Evolutionary conservation across 129 eudicot genomes (phyloP), one percentile per base, ranked within the genome.

Genomic region (Deinandra increscens): DNA sequence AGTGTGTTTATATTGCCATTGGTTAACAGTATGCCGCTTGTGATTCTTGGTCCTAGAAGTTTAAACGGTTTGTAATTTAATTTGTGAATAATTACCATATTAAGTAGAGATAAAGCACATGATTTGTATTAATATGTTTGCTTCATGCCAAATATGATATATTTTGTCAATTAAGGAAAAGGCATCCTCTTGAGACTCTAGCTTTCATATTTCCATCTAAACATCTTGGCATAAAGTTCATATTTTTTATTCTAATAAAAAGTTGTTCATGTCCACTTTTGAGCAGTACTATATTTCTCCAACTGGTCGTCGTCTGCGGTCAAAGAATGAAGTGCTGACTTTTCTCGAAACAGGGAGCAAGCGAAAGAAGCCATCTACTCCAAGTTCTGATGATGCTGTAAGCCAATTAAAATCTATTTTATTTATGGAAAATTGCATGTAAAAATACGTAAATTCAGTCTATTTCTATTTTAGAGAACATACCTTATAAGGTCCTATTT

Each of bases 311-410:
- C 81, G 74, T 54, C 75, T 86, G 69, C 77, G 86, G 18, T 81
- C 89, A 34, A 86, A 84, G 72, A 79, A 59, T 44, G 93, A 86
- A 78, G 93, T 86, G 53, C 14, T 75, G 5, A 56, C 49, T 60
- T 86, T 70, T 77, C 65, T 86, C 19, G 79, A 76, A 62, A 86
- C 93, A 0, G 93, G 89, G 20, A 58, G 69, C 64, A 82, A 79
- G 73, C 71, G 49, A 19, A 83, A 73, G 72, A 78, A 81, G 48
- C 64, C 64, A 1, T 17, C 76, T 23, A 11, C 65, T 38, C 8
- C 78, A 68, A 86, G 69, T 66, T 63, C 79, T 39, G 93, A 81
- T 50, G 79, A 71, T 1, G 60, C 76, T 56, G 93, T 86, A 37
- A 75, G 86, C 71, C 55, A 42, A 59, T 37, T 18, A 70, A 54